Evolutionary conservation across 2,329 filamentous ascomycete genomes (phyloP).

Genomic region (Cladosporium colombiae): DNA sequence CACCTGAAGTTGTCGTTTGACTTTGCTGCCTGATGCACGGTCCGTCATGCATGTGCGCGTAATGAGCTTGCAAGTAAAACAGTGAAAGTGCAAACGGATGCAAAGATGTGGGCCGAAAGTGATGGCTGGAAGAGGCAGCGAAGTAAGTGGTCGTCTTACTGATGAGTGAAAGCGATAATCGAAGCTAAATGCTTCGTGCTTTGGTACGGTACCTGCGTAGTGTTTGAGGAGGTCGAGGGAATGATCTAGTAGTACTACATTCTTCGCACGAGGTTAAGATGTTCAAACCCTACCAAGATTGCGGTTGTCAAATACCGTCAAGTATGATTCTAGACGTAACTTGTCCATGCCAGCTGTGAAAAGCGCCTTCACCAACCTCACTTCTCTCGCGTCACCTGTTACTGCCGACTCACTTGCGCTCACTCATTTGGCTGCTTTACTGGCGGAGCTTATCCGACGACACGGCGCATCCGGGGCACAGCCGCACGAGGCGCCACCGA

Average conservation of each 20-base stretch:
- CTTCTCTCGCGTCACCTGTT: neutral
- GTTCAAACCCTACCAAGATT: neutral
- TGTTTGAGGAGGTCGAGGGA: neutral
- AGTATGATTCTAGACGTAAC: neutral
- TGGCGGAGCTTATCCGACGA: neutral
- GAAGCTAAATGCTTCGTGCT: neutral
- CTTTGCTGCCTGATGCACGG: constrained; percentile 4
- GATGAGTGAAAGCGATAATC: neutral
- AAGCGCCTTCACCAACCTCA: neutral
- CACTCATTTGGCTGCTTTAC: neutral
- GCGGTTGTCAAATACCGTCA: neutral
- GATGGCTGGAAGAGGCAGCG: neutral
- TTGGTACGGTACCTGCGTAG: neutral
- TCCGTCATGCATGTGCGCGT: neutral
- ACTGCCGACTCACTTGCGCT: neutral
- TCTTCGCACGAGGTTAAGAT: neutral
- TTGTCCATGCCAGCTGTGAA: neutral
- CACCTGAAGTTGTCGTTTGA: neutral
- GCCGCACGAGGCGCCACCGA: neutral
- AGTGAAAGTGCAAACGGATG: constrained; percentile 1
- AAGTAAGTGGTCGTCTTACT: neutral
- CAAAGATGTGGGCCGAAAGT: neutral
- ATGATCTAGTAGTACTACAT: neutral
- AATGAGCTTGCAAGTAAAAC: neutral
- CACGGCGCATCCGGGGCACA: neutral